Evolutionary conservation across 441 rosid species (phyloP), one percentile per base, ranked within the genome.

Genomic region (Arabidopsis hybrid): DNA sequence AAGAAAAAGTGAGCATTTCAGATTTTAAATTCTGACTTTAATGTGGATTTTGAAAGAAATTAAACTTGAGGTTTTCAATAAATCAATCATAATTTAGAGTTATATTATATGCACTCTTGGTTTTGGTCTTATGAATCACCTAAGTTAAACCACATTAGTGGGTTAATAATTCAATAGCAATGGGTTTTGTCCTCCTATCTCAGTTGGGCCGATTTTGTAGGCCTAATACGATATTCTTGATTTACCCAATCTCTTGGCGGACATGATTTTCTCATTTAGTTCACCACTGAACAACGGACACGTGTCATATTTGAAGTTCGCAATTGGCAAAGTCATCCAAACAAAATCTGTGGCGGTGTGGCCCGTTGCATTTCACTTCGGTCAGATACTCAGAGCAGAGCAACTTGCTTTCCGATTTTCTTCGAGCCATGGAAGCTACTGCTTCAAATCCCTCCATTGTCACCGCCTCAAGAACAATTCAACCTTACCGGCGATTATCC

Each of bases 351-450:
- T n/a, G n/a, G n/a, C n/a, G n/a, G n/a, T 45, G 76, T 71, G 80
- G 76, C 6, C 35, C 29, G 58, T 77, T 59, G 60, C 67, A 70
- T 35, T 70, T 65, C 72, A 64, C 57, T 75, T 45, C 17, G 45
- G 1, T n/a, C n/a, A n/a, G n/a, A n/a, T n/a, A n/a, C n/a, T 35
- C 60, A 29, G 26, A 62, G 13, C 40, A 67, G 16, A 53, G 39
- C 61, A 31, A 50, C 60, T 66, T 1, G 38, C 51, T 61, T 47
- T 34, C n/a, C 12, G 1, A 39, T 14, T 52, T 13, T 55, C 59
- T 35, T 35, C 6, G 14, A 65, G 80, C 87, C 80, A 85, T 84
- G 89, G 89, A 83, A 9, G 70, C 73, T 72, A 70, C 43, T 34
- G 39, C 72, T 52, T 55, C 72, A 59, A 77, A 40, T 26, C 69